These are phyloP conservation scores for Dothideomycetes sp. DNA, from an alignment of 2,329 filamentous ascomycete species.

Conservation along the genomic window DNA sequence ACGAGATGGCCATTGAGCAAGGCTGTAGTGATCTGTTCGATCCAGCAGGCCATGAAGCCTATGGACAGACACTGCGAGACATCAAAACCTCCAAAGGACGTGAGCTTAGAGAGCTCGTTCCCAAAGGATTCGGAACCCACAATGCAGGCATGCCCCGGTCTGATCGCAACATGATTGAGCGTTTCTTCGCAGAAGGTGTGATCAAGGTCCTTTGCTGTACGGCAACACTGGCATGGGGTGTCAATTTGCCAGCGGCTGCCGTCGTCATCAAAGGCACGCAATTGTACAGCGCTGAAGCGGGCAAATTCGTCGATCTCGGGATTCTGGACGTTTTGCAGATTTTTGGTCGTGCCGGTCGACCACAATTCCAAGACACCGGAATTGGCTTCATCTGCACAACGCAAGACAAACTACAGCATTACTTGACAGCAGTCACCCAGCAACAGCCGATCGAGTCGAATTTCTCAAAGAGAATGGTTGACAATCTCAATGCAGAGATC, in stretches of 20 bases:
- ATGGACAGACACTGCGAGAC: conserved; percentile 68
- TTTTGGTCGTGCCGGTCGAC: conserved; percentile 93
- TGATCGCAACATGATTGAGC: conserved; percentile 91
- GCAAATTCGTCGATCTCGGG: conserved; percentile 91
- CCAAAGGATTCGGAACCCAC: conserved; percentile 87
- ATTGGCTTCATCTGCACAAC: conserved; percentile 98
- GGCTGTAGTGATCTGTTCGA: conserved; percentile 74
- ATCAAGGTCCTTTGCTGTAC: conserved; percentile 97
- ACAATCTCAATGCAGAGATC: conserved; percentile 95
- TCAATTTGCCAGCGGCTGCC: conserved; percentile 91
- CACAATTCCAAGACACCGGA: conserved; percentile 94
- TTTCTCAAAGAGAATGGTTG: conserved; percentile 85
- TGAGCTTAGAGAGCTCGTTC: conserved; percentile 78
- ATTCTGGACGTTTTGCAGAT: conserved; percentile 97
- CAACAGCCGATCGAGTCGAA: conserved; percentile 96
- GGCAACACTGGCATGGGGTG: conserved; percentile 94
- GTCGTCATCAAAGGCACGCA: conserved; percentile 98
- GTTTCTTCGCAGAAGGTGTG: conserved; percentile 82
- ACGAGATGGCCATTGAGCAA: conserved; percentile 76
- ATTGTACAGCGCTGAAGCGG: conserved; percentile 90
- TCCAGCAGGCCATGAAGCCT: conserved; percentile 65
- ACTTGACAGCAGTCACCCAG: conserved; percentile 83
- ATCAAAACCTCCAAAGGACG: conserved; percentile 76
- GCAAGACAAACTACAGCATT: conserved; percentile 85
- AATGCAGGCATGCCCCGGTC: conserved; percentile 94